Evolutionary conservation across 805 yeast genomes (phyloP), one percentile per base, ranked within the genome.

Genomic region (Saccharomycopsis babjevae): DNA sequence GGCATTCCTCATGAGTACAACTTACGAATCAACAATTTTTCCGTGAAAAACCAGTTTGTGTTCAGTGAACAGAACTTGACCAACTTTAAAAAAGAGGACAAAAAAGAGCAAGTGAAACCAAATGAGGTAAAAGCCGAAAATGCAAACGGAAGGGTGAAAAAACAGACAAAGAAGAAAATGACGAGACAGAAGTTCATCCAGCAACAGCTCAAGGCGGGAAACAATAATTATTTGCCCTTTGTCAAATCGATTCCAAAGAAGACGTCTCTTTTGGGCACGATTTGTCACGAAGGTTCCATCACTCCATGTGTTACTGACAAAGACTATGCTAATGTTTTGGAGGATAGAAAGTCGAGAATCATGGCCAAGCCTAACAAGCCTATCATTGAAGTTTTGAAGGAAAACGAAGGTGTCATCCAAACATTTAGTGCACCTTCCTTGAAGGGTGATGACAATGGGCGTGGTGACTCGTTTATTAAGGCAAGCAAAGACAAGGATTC

Each of bases 201-300:
- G 46, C 57, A 62, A 38, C 61, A 58, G 50, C 50, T 40, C 11
- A 59, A 57, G 25, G 30, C 50, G 74, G 68, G 76, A 28, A 61
- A 68, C 1, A 68, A 75, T 60, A 76, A 84, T 68, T 81, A 77
- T 64, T 80, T 86, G n/a, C 96, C 96, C 13, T 89, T 83, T 71
- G 92, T 89, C 13, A 88, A 86, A 71, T 88, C 96, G 0, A 89
- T 90, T 60, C 96, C 97, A 0, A 91, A 84, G 70, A 88, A 89
- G 68, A 92, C 99, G 0, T 81, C 91, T 1, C 73, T 94, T 40
- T 80, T 83, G 13, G 99, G 99, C 43, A 89, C 91, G 42, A 85
- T 93, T 34, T 88, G 86, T 61, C 97, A 94, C 71, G 99, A 94
- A 70, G 92, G 97, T 72, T 89, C 87, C 67, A 85, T 89, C 22